Evolutionary conservation across 2,329 filamentous ascomycete genomes (phyloP), one percentile per base, ranked within the genome.

Genomic region (Scedosporium aurantiacum): DNA sequence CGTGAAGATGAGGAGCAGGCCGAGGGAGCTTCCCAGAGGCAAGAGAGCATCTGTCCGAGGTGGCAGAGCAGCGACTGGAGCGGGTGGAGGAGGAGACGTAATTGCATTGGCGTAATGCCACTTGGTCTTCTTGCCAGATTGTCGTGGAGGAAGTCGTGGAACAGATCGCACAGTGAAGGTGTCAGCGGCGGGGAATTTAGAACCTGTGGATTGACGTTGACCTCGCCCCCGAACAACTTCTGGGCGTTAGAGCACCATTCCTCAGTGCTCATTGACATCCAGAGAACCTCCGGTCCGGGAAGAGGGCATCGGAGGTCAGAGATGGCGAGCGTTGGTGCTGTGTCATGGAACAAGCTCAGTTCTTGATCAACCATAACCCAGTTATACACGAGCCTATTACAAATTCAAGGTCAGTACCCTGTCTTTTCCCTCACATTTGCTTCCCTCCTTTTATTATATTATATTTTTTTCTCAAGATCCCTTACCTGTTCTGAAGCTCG

Each of bases 281-380:
- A 89, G 3, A 89, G 75, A 3, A 77, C 70, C 64, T 89, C 85
- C 1, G 83, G 71, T 3, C 74, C 74, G 3, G 87, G 87, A 68
- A 90, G 81, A 3, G 86, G 83, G 50, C 83, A 82, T 23, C 79
- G 79, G 57, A 89, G 80, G 62, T 89, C 85, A 32, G 81, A 85
- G 60, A 88, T 80, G 14, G 84, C 82, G 61, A 90, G 81, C 37
- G 88, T 73, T 0, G 85, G 83, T 1, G 78, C 76, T 1, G 79
- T 82, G 67, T 88, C 85, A 65, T 87, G 80, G 72, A 88, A 88
- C 7, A 88, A 74, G 57, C 83, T 82, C 61, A 88, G 74, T 70
- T 90, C 87, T 67, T 89, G 86, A 68, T 90, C 87, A 25, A 88
- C 79, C 82, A 88, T 87, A 21, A 87, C 83, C 84, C 86, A 90